Evolutionary conservation across 164 flowering plant species (phyloP).

Genomic region (Macadamia tetraphylla): DNA sequence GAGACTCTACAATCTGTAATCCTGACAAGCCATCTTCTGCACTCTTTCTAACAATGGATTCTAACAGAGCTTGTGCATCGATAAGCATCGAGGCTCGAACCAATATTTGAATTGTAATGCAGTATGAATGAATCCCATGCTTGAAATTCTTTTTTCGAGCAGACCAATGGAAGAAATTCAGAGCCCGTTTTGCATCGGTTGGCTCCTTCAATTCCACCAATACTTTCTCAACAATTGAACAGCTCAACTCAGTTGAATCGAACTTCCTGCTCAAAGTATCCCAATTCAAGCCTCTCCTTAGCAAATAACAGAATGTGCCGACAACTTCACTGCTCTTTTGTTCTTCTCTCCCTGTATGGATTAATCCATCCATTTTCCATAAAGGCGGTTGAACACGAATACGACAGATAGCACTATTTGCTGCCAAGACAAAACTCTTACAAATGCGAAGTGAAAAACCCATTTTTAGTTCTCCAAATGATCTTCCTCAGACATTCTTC

Average conservation of each 20-base stretch:
- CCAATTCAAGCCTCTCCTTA: conserved; percentile 49
- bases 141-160: conserved; percentile 23
- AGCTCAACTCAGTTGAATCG: conserved; percentile 23
- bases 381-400: conserved; percentile 1
- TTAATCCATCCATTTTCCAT: neutral
- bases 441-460: neutral
- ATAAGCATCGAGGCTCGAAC: conserved; percentile 41
- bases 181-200: conserved; percentile 45
- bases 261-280: conserved; percentile 30
- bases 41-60: conserved; percentile 37
- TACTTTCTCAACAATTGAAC: conserved; percentile 33
- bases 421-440: neutral
- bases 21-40: conserved; percentile 8
- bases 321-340: neutral
- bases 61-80: conserved; percentile 61
- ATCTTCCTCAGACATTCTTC: too few species aligned
- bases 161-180: conserved; percentile 85
- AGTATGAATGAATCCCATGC: conserved; percentile 48
- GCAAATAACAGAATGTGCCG: conserved; percentile 27
- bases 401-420: neutral
- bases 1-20: conserved; percentile 33
- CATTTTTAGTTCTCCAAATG: neutral
- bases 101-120: conserved; percentile 50
- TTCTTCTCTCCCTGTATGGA: conserved; percentile 4
- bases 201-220: conserved; percentile 60